Percentiles rank a stretch among this genome's conserved stretches.
phyloP scores from a whole-genome alignment of 352 stramenopile species.

The Thraustotheca clavata region DNA sequence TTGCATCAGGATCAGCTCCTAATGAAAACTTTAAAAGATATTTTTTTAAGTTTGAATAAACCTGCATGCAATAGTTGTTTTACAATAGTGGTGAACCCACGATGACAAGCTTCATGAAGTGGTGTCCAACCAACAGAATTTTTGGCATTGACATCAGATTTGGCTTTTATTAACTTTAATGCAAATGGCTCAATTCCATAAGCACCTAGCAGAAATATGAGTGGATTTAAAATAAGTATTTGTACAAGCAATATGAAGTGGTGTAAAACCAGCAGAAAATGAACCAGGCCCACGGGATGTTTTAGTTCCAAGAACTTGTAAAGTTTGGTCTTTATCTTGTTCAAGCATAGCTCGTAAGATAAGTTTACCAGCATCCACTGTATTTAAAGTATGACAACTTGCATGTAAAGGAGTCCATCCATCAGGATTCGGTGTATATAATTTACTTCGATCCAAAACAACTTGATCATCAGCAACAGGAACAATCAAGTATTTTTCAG shows the following conservation, averaged over 20 bases:
- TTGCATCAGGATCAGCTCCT: conserved; percentile 43
- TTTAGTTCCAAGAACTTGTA: conserved; percentile 34
- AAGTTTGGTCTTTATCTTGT: conserved; percentile 30
- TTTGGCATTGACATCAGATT: conserved; percentile 50
- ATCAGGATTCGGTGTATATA: conserved; percentile 67
- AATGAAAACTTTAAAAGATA: neutral
- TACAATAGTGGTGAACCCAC: conserved; percentile 49
- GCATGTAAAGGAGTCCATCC: conserved; percentile 73
- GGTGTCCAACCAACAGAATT: conserved; percentile 72
- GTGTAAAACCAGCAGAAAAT: conserved; percentile 71
- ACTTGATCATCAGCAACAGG: conserved; percentile 61
- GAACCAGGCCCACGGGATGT: conserved; percentile 59
- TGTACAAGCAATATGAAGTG: conserved; percentile 55
- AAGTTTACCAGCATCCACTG: conserved; percentile 56
- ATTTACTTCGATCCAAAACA: conserved; percentile 50
- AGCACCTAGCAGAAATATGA: conserved; percentile 23
- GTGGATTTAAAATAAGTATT: neutral
- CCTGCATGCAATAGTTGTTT: conserved; percentile 55
- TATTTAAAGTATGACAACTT: conserved; percentile 60
- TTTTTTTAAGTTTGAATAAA: neutral
- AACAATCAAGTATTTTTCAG: conserved; percentile 46
- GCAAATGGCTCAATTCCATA: conserved; percentile 65
- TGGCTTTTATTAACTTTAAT: conserved; percentile 65
- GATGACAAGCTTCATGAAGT: conserved; percentile 67
- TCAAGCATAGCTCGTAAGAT: conserved; percentile 62